These are phyloP conservation scores for Lyophyllum shimeji DNA, from an alignment of 768 basidiomycete genomes.

Conservation along the genomic window DNA sequence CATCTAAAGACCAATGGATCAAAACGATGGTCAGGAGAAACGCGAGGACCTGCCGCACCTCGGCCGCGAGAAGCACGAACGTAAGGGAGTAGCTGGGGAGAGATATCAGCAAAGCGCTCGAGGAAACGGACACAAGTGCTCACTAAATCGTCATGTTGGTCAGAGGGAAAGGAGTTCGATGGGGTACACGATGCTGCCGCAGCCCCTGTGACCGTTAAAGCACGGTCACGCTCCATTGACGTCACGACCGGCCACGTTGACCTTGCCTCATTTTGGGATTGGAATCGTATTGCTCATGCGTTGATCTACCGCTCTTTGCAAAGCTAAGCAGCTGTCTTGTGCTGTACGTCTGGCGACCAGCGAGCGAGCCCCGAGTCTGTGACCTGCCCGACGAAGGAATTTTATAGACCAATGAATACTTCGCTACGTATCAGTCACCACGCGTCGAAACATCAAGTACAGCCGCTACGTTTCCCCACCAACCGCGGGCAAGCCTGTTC, in stretches of 20 bases:
- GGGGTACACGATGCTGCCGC: neutral
- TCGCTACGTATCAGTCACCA: constrained; percentile 27
- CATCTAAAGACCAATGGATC: constrained; percentile 46
- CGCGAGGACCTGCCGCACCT: constrained; percentile 37
- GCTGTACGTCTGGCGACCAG: too few species aligned
- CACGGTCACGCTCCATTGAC: constrained; percentile 12
- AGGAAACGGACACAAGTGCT: constrained; percentile 10
- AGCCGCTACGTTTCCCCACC: constrained; percentile 32
- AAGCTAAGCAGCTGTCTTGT: too few species aligned
- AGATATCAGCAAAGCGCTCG: constrained; percentile 25
- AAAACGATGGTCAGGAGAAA: neutral
- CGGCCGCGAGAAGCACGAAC: constrained; percentile 76
- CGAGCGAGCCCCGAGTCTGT: too few species aligned
- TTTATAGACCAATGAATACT: too few species aligned
- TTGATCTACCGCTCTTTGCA: too few species aligned
- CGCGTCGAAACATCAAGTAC: constrained; percentile 35
- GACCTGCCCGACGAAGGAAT: too few species aligned
- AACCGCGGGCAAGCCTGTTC: constrained; percentile 26
- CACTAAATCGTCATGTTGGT: constrained; percentile 49
- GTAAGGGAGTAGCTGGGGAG: constrained; percentile 69
- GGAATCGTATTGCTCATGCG: too few species aligned
- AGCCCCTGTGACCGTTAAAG: neutral
- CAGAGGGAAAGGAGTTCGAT: neutral
- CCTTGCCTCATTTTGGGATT: too few species aligned
- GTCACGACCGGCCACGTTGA: constrained; percentile 1